Evolutionary conservation across 352 stramenopile species (phyloP).

Genomic region (Blastocystis sp.): DNA sequence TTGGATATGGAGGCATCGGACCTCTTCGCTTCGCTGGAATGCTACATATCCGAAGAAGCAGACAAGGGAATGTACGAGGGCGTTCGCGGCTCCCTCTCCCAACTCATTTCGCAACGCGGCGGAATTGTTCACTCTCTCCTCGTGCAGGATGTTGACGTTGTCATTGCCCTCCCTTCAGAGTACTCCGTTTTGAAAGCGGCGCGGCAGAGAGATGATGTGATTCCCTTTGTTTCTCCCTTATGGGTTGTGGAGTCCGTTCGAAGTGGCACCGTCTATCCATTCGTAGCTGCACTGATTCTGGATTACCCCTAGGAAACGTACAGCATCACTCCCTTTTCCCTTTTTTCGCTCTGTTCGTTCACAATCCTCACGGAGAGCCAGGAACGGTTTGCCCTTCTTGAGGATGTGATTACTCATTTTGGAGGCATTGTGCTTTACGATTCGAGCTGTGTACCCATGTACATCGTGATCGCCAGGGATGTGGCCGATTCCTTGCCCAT

Average conservation of each 20-base stretch:
- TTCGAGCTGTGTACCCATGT: not conserved
- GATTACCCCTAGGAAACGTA: slow-evolving; percentile 10
- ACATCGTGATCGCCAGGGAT: slow-evolving; percentile 4
- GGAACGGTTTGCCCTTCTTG: not conserved
- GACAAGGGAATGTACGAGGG: not conserved
- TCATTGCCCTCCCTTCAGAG: not conserved
- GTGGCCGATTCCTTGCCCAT: too few species aligned
- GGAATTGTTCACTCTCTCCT: slow-evolving; percentile 38
- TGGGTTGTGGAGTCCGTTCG: slow-evolving; percentile 14
- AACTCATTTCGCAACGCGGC: slow-evolving; percentile 3
- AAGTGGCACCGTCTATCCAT: not conserved
- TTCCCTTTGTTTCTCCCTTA: slow-evolving; percentile 38
- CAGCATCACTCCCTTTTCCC: slow-evolving; percentile 47
- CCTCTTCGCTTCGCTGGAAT: slow-evolving; percentile 43
- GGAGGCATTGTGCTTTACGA: slow-evolving; percentile 30
- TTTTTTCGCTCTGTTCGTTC: slow-evolving; percentile 57
- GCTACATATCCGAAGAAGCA: slow-evolving; percentile 1
- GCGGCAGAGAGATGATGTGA: not conserved
- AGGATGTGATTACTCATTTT: not conserved
- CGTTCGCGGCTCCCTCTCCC: not conserved
- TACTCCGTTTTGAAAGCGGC: not conserved
- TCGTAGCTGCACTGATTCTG: not conserved
- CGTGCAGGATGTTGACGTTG: slow-evolving; percentile 1
- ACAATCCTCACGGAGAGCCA: not conserved
- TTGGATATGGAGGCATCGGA: slow-evolving; percentile 13